These are phyloP conservation scores for Oidiodendron maius DNA, from an alignment of 495 filamentous ascomycete species.

Conservation along the genomic window DNA sequence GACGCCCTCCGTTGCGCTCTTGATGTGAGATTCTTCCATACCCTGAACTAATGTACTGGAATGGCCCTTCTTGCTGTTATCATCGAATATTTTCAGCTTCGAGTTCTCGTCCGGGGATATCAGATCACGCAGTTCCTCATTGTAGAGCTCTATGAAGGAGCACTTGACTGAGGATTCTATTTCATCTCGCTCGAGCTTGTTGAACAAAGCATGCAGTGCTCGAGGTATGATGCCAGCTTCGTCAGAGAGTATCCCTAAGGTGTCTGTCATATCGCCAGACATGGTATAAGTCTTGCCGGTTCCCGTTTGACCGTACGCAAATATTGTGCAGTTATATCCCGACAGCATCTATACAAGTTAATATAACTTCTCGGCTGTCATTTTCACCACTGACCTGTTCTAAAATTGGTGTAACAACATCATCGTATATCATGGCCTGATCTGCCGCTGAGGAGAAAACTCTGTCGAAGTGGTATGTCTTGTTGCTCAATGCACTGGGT, in stretches of 20 bases:
- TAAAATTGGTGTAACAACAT: slow-evolving; percentile 84
- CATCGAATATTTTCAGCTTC: slow-evolving; percentile 94
- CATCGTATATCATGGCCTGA: slow-evolving; percentile 86
- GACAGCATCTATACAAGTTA: slow-evolving; percentile 64
- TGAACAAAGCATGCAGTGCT: slow-evolving; percentile 78
- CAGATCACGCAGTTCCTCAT: slow-evolving; percentile 90
- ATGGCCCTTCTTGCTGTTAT: slow-evolving; percentile 75
- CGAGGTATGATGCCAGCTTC: slow-evolving; percentile 92
- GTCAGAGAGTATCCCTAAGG: slow-evolving; percentile 77
- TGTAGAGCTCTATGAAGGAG: slow-evolving; percentile 97
- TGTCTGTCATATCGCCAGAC: slow-evolving; percentile 94
- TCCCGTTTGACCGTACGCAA: slow-evolving; percentile 96
- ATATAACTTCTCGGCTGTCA: slow-evolving; percentile 15
- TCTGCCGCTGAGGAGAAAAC: slow-evolving; percentile 96
- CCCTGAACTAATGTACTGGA: slow-evolving; percentile 82
- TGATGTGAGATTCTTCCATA: slow-evolving; percentile 94
- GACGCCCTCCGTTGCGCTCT: slow-evolving; percentile 76
- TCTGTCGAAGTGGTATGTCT: slow-evolving; percentile 93
- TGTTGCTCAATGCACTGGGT: slow-evolving; percentile 85
- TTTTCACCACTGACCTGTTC: slow-evolving; percentile 74
- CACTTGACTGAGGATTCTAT: slow-evolving; percentile 89
- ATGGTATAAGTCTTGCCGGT: slow-evolving; percentile 99
- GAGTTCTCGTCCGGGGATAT: slow-evolving; percentile 71
- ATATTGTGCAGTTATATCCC: slow-evolving; percentile 98
- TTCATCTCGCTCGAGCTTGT: slow-evolving; percentile 70